These are phyloP conservation scores for Fomitiporia mediterranea DNA, from an alignment of 1,284 basidiomycete genomes.

Conservation along the genomic window DNA sequence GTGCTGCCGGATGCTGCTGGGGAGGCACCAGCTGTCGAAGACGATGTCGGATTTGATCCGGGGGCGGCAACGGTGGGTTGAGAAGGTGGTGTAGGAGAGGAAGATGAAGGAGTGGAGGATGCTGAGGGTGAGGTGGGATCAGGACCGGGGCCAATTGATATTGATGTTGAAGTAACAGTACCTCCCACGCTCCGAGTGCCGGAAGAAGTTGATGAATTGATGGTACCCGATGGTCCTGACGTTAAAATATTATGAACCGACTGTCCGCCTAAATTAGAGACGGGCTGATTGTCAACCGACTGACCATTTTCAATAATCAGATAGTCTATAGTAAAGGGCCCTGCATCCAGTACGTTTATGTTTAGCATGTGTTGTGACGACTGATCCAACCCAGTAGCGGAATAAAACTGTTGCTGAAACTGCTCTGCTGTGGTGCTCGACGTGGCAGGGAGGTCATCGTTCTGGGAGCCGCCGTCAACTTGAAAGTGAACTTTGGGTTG, in stretches of 20 bases:
- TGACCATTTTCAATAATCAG: constrained; percentile 10
- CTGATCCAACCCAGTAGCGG: constrained; percentile 12
- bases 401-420: constrained; percentile 16
- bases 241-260: background rate
- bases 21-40: background rate
- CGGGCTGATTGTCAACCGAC: background rate
- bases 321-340: constrained; percentile 19
- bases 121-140: constrained; percentile 1
- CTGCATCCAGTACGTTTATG: constrained; percentile 18
- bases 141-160: background rate
- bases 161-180: background rate
- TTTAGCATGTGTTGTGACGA: constrained; percentile 8
- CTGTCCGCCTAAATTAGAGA: background rate
- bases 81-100: background rate
- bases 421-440: background rate
- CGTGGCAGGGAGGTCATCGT: background rate
- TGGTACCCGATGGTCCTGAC: background rate
- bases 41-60: background rate
- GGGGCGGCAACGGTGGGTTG: background rate
- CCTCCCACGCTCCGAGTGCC: background rate
- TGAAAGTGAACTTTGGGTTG: constrained; percentile 16
- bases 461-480: constrained; percentile 8
- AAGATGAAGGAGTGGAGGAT: background rate
- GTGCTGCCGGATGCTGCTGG: too few species aligned
- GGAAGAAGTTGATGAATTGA: background rate